These are phyloP conservation scores for Macrophomina phaseolina DNA, from an alignment of 2,329 filamentous ascomycete genomes.

Conservation along the genomic window DNA sequence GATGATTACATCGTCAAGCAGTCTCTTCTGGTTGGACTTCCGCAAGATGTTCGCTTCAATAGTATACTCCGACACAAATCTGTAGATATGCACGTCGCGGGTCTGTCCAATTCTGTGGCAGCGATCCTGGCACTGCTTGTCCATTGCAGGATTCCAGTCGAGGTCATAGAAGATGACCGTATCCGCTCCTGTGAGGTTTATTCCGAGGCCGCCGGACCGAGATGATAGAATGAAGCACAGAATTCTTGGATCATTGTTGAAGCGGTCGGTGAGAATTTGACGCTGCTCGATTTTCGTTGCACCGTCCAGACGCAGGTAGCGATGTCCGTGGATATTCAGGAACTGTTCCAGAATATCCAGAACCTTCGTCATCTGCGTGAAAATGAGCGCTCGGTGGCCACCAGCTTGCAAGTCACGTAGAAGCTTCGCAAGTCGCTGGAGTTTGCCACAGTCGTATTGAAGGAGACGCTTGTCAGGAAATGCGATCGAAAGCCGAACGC, in stretches of 20 bases:
- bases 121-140: slow-evolving; percentile 97
- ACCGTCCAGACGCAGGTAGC: slow-evolving; percentile 95
- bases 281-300: slow-evolving; percentile 94
- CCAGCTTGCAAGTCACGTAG: slow-evolving; percentile 86
- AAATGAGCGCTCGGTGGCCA: slow-evolving; percentile 93
- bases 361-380: slow-evolving; percentile 99
- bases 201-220: slow-evolving; percentile 89
- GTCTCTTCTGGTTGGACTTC: slow-evolving; percentile 95
- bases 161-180: slow-evolving; percentile 99
- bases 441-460: slow-evolving; percentile 96
- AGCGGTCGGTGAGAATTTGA: slow-evolving; percentile 92
- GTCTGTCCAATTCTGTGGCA: slow-evolving; percentile 98
- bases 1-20: slow-evolving; percentile 97
- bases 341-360: slow-evolving; percentile 97
- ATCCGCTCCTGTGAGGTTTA: slow-evolving; percentile 95
- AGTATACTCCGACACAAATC: slow-evolving; percentile 65
- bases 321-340: slow-evolving; percentile 95
- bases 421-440: slow-evolving; percentile 86
- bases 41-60: slow-evolving; percentile 98
- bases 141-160: slow-evolving; percentile 99
- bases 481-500: slow-evolving; percentile 90
- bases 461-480: slow-evolving; percentile 96
- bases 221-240: slow-evolving; percentile 95
- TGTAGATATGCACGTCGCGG: slow-evolving; percentile 96
- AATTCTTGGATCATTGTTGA: slow-evolving; percentile 93